phyloP scores from a whole-genome alignment of 345 rosid species.

The Arabidopsis suecica region DNA sequence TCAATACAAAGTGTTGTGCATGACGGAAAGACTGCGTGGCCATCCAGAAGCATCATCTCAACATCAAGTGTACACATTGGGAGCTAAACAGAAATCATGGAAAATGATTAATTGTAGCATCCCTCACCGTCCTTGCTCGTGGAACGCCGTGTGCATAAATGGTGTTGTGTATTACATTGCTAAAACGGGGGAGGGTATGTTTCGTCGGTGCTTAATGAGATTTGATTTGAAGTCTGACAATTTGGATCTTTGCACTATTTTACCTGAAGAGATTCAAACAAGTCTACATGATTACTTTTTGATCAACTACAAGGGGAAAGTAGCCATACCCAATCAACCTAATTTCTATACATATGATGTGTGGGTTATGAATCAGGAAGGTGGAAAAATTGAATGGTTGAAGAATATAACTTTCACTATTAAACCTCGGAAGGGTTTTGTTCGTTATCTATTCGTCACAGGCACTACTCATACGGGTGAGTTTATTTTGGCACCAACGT shows the following conservation, averaged over 20 bases:
- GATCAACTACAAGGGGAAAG: slow-evolving; percentile 14
- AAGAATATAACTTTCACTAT: slow-evolving; percentile 4
- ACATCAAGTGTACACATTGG: slow-evolving; percentile 23
- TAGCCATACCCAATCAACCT: background rate
- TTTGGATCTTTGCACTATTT: background rate
- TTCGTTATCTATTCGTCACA: background rate
- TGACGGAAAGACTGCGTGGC: background rate
- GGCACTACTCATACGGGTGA: slow-evolving; percentile 16
- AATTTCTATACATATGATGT: background rate
- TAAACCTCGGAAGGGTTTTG: background rate
- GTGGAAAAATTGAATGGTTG: background rate
- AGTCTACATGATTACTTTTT: background rate
- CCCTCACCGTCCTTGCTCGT: background rate
- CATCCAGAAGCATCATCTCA: background rate
- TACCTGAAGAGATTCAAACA: background rate
- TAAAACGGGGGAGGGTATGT: background rate
- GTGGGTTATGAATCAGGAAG: slow-evolving; percentile 23
- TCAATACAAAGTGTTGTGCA: slow-evolving; percentile 9
- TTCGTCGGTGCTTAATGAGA: background rate
- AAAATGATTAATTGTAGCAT: background rate
- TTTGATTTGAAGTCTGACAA: slow-evolving; percentile 20
- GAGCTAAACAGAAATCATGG: slow-evolving; percentile 3
- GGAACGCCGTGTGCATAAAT: slow-evolving; percentile 21
- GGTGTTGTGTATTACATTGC: slow-evolving; percentile 33
- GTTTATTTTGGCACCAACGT: slow-evolving; percentile 15